phyloP scores from a whole-genome alignment of 2,329 filamentous ascomycete species.

The Leptosphaerulina australis region DNA sequence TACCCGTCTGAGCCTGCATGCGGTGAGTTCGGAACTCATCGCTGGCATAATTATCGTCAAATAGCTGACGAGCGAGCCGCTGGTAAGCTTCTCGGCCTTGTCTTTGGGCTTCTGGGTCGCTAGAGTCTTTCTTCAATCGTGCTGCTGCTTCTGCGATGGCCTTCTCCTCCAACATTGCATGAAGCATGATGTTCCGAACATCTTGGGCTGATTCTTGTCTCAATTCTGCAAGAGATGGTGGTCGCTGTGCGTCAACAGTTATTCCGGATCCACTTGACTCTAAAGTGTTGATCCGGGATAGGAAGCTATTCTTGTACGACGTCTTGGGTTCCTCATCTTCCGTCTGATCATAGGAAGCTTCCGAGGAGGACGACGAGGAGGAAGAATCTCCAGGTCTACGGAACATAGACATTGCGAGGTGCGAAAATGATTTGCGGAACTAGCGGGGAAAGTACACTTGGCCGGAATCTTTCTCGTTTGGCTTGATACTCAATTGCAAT shows the following conservation, averaged over 20 bases:
- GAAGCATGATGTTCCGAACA: conserved; percentile 50
- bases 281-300: conserved; percentile 40
- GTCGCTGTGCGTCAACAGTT: conserved; percentile 15
- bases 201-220: conserved; percentile 34
- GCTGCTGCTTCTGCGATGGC: conserved; percentile 49
- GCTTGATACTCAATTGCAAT: not conserved
- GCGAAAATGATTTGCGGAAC: not conserved
- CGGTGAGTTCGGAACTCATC: conserved; percentile 47
- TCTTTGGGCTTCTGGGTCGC: conserved; percentile 47
- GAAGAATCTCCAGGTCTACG: conserved; percentile 44
- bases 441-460: not conserved
- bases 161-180: conserved; percentile 55
- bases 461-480: not conserved
- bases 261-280: conserved; percentile 30
- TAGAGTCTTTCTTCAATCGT: conserved; percentile 39
- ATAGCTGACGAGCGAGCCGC: conserved; percentile 46
- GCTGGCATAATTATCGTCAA: conserved; percentile 47
- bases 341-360: conserved; percentile 26
- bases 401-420: conserved; percentile 41
- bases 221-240: conserved; percentile 21
- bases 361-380: conserved; percentile 40
- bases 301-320: conserved; percentile 24
- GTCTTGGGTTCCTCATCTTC: conserved; percentile 28
- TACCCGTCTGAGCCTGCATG: conserved; percentile 46
- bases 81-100: conserved; percentile 50